phyloP scores from a whole-genome alignment of 805 yeast genomes.

The Yarrowia deformans region DNA sequence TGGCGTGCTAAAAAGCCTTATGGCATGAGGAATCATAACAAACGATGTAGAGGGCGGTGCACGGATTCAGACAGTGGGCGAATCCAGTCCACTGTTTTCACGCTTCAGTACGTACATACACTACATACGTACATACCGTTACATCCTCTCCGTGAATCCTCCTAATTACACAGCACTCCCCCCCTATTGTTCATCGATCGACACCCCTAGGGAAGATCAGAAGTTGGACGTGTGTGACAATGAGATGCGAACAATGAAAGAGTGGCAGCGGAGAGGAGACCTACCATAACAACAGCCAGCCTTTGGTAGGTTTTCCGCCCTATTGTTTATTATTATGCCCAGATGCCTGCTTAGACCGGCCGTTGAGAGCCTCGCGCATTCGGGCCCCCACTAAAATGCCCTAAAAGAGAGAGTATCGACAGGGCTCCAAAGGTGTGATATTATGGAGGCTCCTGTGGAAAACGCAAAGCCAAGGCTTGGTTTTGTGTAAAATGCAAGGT shows the following conservation, averaged over 20 bases:
- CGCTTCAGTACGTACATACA: too few relatives aligned
- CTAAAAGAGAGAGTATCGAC: background rate
- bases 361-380: slow-evolving; percentile 1
- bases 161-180: background rate
- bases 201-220: slow-evolving; percentile 26
- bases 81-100: background rate
- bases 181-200: slow-evolving; percentile 5
- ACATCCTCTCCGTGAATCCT: background rate
- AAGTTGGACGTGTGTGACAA: background rate
- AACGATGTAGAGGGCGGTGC: background rate
- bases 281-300: background rate
- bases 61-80: background rate
- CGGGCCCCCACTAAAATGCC: background rate
- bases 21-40: background rate
- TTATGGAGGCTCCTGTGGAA: background rate
- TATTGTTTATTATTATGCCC: background rate
- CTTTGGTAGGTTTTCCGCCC: background rate
- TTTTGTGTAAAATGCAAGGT: slow-evolving; percentile 5
- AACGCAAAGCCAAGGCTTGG: background rate
- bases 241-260: background rate
- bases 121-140: too few relatives aligned
- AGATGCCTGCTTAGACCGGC: background rate
- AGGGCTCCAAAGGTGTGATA: background rate
- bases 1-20: background rate
- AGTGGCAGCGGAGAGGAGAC: background rate